These are phyloP conservation scores for Magnaporthiopsis poae DNA, from an alignment of 2,329 filamentous ascomycete species.

Conservation along the genomic window DNA sequence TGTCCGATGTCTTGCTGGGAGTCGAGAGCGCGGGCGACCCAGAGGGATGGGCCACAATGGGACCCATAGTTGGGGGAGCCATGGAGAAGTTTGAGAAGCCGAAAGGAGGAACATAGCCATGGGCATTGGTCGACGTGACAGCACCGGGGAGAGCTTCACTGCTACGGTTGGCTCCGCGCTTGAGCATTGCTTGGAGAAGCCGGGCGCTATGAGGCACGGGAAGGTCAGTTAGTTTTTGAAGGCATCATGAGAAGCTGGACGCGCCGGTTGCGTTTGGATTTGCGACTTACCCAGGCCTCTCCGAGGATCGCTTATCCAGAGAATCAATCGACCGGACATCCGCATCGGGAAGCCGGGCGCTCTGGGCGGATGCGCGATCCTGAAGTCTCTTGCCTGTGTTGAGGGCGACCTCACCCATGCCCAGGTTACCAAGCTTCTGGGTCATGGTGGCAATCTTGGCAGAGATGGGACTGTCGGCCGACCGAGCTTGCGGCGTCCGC, in stretches of 20 bases:
- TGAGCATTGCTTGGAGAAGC: conserved; percentile 39
- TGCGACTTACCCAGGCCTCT: conserved; percentile 3
- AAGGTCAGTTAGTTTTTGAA: background rate
- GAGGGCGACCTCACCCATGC: background rate
- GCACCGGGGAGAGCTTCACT: conserved; percentile 26
- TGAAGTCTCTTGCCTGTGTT: conserved; percentile 1
- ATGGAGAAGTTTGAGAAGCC: conserved; percentile 6
- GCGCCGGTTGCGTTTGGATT: background rate
- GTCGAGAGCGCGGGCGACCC: conserved; percentile 7
- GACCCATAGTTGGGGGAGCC: conserved; percentile 37
- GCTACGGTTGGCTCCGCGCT: conserved; percentile 35
- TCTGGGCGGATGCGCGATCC: background rate
- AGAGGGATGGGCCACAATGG: conserved; percentile 31
- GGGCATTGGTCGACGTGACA: conserved; percentile 42
- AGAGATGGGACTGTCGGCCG: background rate
- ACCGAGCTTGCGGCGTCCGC: background rate
- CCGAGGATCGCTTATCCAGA: conserved; percentile 4
- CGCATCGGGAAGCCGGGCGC: background rate
- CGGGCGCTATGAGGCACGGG: conserved; percentile 22
- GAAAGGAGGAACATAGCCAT: conserved; percentile 31
- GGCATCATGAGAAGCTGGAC: background rate
- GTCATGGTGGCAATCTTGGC: conserved; percentile 3
- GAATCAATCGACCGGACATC: conserved; percentile 6
- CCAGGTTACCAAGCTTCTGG: background rate
- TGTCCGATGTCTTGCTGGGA: conserved; percentile 13